Conservation (phyloP, 164 flowering plant species). For the Magnolia sinica region DNA sequence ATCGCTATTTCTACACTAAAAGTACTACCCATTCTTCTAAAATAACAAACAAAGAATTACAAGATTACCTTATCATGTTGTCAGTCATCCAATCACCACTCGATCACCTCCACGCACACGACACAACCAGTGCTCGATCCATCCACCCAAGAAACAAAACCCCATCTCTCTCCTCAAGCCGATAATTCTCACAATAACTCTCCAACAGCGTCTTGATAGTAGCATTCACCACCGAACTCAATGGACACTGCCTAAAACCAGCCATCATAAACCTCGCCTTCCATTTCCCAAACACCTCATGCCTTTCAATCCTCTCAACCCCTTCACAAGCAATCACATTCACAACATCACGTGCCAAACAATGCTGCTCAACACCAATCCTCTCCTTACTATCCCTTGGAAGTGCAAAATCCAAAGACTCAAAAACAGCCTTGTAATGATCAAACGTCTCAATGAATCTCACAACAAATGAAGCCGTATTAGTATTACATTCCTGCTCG, state of each 20-base stretch:
- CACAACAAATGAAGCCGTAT: slow-evolving; percentile 57
- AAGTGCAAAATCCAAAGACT: slow-evolving; percentile 62
- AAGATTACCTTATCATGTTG: not conserved
- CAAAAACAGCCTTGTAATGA: slow-evolving; percentile 64
- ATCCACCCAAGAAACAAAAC: slow-evolving; percentile 74
- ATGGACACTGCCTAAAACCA: slow-evolving; percentile 62
- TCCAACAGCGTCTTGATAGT: slow-evolving; percentile 50
- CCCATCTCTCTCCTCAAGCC: slow-evolving; percentile 65
- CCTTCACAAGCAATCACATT: slow-evolving; percentile 83
- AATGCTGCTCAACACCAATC: slow-evolving; percentile 75
- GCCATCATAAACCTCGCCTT: slow-evolving; percentile 59
- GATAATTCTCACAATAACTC: slow-evolving; percentile 45
- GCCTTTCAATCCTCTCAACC: slow-evolving; percentile 73
- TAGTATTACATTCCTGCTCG: slow-evolving; percentile 74
- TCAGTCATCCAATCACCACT: not conserved
- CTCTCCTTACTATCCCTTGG: slow-evolving; percentile 65
- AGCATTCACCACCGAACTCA: slow-evolving; percentile 56
- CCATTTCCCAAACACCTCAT: slow-evolving; percentile 72
- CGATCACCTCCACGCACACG: slow-evolving; percentile 61
- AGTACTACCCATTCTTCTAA: not conserved
- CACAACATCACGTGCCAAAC: slow-evolving; percentile 72
- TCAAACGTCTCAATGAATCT: slow-evolving; percentile 60
- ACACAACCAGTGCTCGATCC: slow-evolving; percentile 46
- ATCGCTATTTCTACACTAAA: not conserved
- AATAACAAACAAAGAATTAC: not conserved